Evolutionary conservation across 441 rosid species (phyloP), one percentile per base, ranked within the genome.

Genomic region (Corymbia calophylla): DNA sequence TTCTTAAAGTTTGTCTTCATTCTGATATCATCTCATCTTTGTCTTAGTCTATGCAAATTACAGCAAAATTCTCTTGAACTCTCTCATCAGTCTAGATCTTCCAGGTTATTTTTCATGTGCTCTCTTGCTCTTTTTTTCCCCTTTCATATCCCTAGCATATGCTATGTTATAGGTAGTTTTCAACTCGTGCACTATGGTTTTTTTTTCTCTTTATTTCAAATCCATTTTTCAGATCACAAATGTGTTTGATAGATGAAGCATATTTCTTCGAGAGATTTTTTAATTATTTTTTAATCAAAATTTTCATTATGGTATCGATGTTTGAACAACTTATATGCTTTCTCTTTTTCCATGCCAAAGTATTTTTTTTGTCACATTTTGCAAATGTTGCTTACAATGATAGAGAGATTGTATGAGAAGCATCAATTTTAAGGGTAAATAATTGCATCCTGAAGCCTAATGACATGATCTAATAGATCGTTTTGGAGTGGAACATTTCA

Each of bases 371-470:
- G 16, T 64, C 5, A 0, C 31, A 64, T n/a, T n/a, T 64, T n/a
- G 15, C 19, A 64, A 64, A 64, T n/a, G n/a, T 64, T 64, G 9
- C 5, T 64, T 64, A 14, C 19, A 15, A n/a, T 64, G 11, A 64
- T n/a, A 15, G 73, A 7, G 31, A 27, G 4, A 62, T 8, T 29
- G 7, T 62, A 62, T 62, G 35, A 29, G 32, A 62, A 13, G 8
- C 12, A 15, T n/a, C 11, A 14, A n/a, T 15, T 64, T 64, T 19
- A 7, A 64, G 73, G 32, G 21, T 64, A 15, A 14, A 64, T 64
- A n/a, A n/a, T 64, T 0, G 3, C 11, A 64, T n/a, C n/a, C 10
- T 1, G 0, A 64, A 7, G 70, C 70, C 35, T 14, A 64, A 64
- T 0, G 5, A 64, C 19, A n/a, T 3, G 39, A 15, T 62, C 8